Evolutionary conservation across 1,139 yeast genomes (phyloP), one percentile per base, ranked within the genome.

Genomic region (Blastobotrys ciferrii): DNA sequence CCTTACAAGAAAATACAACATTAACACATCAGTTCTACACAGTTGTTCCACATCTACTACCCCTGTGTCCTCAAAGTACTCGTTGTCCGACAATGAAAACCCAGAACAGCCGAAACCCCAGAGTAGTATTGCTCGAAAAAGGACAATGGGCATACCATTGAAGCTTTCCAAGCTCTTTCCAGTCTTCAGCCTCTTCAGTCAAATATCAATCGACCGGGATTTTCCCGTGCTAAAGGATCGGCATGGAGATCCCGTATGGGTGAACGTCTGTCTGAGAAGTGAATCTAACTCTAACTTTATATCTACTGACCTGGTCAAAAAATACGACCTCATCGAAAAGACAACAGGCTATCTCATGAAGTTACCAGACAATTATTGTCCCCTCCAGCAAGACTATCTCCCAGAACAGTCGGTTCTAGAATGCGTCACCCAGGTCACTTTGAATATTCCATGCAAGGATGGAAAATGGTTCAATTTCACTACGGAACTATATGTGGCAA

Each of bases 361-460:
- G n/a, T 3, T 46, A 2, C 19, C 35, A 4, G 48, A 46, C 17
- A 41, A 41, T 28, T 46, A 33, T 23, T 15, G 38, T 18, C 45
- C 30, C 2, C 13, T 23, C 6, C 12, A 23, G 3, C 19, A 33
- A 9, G n/a, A 32, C 9, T 45, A 20, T 20, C 9, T 19, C 4
- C 42, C 43, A 4, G 45, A 36, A 17, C 19, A 30, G 14, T 32
- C 31, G n/a, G 12, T 35, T 12, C 25, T 30, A 15, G 48, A 41
- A 15, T 31, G 36, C n/a, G n/a, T 28, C 19, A 13, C 38, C 11
- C 37, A 41, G n/a, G 15, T 46, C 32, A 46, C 42, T 2, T 9
- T 46, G 14, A 28, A 32, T 4, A 19, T 46, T 12, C 48, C 48
- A n/a, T 46, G 48, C 28, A 44, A 46, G 32, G 35, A 41, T 17